Conservation (phyloP, 116 monocot species). For the Dioscorea cayenensis region DNA sequence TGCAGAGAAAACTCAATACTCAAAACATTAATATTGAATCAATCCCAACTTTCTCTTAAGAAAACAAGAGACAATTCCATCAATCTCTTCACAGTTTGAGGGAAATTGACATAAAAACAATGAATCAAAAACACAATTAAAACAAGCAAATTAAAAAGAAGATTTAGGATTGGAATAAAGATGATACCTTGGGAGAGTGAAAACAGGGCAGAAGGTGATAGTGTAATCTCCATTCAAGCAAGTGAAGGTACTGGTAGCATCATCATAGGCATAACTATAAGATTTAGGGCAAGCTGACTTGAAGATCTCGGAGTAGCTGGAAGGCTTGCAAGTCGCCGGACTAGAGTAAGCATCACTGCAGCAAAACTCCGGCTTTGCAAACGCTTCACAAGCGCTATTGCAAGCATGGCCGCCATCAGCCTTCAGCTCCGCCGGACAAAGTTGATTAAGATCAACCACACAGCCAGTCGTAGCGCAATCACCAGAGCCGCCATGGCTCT, state of each 20-base stretch:
- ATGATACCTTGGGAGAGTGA: not conserved
- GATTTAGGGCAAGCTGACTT: constrained; percentile 41
- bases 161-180: not conserved
- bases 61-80: too few relatives aligned
- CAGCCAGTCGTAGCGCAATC: constrained; percentile 16
- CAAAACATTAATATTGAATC: too few relatives aligned
- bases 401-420: constrained; percentile 24
- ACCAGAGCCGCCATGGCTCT: not conserved
- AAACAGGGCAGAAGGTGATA: constrained; percentile 35
- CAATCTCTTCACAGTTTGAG: too few relatives aligned
- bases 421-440: constrained; percentile 20
- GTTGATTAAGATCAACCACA: constrained; percentile 15
- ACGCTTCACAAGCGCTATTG: constrained; percentile 68
- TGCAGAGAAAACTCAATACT: too few relatives aligned
- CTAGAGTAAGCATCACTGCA: constrained; percentile 48
- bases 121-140: too few relatives aligned
- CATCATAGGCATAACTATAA: constrained; percentile 50
- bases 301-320: constrained; percentile 35
- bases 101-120: too few relatives aligned
- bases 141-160: too few relatives aligned
- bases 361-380: constrained; percentile 56
- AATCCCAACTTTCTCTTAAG: too few relatives aligned
- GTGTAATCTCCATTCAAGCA: constrained; percentile 24
- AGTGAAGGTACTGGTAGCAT: constrained; percentile 39
- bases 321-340: constrained; percentile 32